Evolutionary conservation across 1,139 yeast genomes (phyloP).

Genomic region (Debaryomyces subglobosus): DNA sequence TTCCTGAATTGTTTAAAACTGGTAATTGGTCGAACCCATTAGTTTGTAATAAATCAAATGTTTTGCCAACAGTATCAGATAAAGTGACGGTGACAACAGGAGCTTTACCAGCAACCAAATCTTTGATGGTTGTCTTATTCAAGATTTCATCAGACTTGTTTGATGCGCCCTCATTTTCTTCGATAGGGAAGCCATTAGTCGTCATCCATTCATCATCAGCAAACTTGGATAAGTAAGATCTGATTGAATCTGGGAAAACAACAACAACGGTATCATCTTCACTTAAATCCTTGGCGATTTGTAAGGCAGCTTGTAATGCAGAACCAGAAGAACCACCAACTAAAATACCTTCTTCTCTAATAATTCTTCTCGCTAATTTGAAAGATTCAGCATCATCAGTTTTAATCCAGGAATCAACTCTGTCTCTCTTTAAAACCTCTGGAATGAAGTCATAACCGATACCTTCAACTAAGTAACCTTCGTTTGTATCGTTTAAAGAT

Average conservation of each 20-base stretch:
- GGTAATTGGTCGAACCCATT: conserved; percentile 90
- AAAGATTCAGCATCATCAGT: conserved; percentile 85
- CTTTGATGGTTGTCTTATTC: conserved; percentile 55
- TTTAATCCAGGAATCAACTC: conserved; percentile 82
- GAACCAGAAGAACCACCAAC: conserved; percentile 91
- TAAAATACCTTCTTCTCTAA: conserved; percentile 82
- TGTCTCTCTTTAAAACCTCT: conserved; percentile 68
- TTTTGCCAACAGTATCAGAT: conserved; percentile 63
- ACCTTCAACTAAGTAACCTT: conserved; percentile 83
- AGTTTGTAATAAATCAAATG: conserved; percentile 70
- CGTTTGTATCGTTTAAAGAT: conserved; percentile 60
- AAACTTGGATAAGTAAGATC: conserved; percentile 85
- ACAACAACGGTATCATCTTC: conserved; percentile 80
- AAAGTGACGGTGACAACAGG: conserved; percentile 80
- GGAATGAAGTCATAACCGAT: conserved; percentile 91
- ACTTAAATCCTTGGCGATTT: conserved; percentile 68
- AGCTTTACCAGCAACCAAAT: conserved; percentile 64
- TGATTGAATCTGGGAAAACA: conserved; percentile 83
- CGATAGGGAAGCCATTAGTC: conserved; percentile 68
- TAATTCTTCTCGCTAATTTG: conserved; percentile 79
- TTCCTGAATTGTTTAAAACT: conserved; percentile 61
- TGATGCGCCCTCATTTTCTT: conserved; percentile 41
- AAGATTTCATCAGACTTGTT: conserved; percentile 57
- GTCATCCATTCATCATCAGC: conserved; percentile 94
- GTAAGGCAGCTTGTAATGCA: conserved; percentile 79